Evolutionary conservation across 257 asterid genomes (phyloP), one percentile per base, ranked within the genome.

Genomic region (Eucommia ulmoides): DNA sequence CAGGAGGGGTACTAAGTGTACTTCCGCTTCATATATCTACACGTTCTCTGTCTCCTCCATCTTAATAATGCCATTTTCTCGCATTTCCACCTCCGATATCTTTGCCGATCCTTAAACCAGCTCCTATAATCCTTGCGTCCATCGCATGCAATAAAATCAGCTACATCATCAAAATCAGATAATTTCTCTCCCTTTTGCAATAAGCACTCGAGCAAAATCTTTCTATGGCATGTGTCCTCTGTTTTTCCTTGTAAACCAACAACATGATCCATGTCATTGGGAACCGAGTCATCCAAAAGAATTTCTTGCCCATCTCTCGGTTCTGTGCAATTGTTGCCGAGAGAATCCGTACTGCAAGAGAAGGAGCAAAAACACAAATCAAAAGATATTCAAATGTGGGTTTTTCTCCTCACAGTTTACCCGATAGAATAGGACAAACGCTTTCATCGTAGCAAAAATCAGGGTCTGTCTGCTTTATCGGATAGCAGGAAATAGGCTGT

Each of bases 31-130:
- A n/a, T n/a, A n/a, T n/a, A n/a, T n/a, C n/a, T n/a, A n/a, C n/a
- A n/a, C n/a, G n/a, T n/a, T 70, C 74, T 82, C 83, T 68, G 81
- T 56, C 54, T 70, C 65, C 76, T 72, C 94, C 95, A 81, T 69
- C 70, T 71, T 54, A 80, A 54, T 65, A 68, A 64, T 25, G 83
- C 87, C 73, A 53, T 47, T 67, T 70, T 75, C 66, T 74, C 75
- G 24, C 56, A 62, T 61, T 54, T 82, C 84, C 84, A 62, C 65
- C 51, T 78, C 20, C 85, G 67, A 58, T 46, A 80, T 61, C 53
- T 68, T 53, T 60, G 44, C 7, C 91, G 78, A 60, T 74, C 73
- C 75, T 72, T 80, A 56, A 85, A 51, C 93, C 93, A 85, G 41
- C 41, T 38, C 16, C 76, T 23, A 67, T 80, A 89, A 60, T 85